Evolutionary conservation across 768 basidiomycete genomes (phyloP), one percentile per base, ranked within the genome.

Genomic region (Lyophyllum atratum): DNA sequence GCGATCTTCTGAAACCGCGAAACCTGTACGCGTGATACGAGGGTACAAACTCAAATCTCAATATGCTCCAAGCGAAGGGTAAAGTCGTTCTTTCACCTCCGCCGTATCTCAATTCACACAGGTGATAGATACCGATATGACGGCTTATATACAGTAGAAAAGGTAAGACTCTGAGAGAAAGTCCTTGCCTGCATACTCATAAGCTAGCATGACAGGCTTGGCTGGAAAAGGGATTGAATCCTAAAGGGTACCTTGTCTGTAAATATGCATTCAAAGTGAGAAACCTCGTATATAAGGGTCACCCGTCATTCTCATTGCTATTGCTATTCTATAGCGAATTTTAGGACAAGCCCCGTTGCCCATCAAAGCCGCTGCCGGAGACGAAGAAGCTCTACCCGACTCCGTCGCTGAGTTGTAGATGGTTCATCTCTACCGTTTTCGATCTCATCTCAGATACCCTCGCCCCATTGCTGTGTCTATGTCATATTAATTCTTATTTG

Each of bases 21-120:
- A 89, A 60, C 93, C 93, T 15, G 80, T 97, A 28, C 82, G 95
- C 17, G 94, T 97, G 2, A 87, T 96, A 54, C 83, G 95, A 24
- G 95, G 94, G 1, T 95, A 72, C 80, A 93, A 94, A 69, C 70
- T 86, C 26, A 70, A 72, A 26, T 91, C 91, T 0, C 75, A 76
- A 21, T 96, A 86, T 61, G 93, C 90, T 8, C 94, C 94, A 5
- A 77, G 72, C 24, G 86, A 90, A 78, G 93, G 93, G 86, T 89
- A 61, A 25, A 46, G 2, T 34, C 58, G 15, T 15, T 31, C 22
- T 9, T 44, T 12, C n/a, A 44, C 33, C 22, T 37, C 33, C 21
- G 33, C 52, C 5, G 47, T 28, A 43, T 24, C 22, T 55, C 24
- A 40, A 49, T 3, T 33, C 33, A 19, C 33, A 60, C n/a, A 26